These are phyloP conservation scores for Aspergillus eucalypticola DNA, from an alignment of 2,329 filamentous ascomycete species.

Conservation along the genomic window DNA sequence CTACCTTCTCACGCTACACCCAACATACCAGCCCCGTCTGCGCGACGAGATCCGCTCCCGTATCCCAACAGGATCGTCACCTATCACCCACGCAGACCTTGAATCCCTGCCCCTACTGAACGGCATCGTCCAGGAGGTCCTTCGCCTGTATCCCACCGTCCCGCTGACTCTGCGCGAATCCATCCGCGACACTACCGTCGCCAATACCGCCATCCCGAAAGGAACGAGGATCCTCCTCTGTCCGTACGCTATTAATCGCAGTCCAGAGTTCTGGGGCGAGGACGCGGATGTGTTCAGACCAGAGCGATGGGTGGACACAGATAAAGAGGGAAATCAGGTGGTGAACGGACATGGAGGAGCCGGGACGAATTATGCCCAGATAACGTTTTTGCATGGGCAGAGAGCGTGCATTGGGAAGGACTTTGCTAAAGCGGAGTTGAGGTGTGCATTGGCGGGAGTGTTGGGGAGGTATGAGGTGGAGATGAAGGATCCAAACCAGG, in stretches of 20 bases:
- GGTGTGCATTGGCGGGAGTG: conserved; percentile 42
- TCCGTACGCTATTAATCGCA: conserved; percentile 70
- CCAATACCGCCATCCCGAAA: conserved; percentile 65
- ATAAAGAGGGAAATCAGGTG: conserved; percentile 53
- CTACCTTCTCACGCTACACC: conserved; percentile 55
- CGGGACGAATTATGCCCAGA: conserved; percentile 40
- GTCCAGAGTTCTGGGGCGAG: conserved; percentile 69
- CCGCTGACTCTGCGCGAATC: conserved; percentile 43
- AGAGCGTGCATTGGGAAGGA: conserved; percentile 43
- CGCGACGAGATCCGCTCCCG: conserved; percentile 52
- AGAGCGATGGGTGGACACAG: conserved; percentile 67
- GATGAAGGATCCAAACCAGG: conserved; percentile 40
- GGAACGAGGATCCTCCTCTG: conserved; percentile 69
- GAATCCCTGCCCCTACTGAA: conserved; percentile 60
- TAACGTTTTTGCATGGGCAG: conserved; percentile 44
- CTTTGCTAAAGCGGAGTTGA: conserved; percentile 45
- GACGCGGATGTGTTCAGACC: conserved; percentile 74
- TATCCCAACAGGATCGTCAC: conserved; percentile 42
- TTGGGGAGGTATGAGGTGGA: conserved; percentile 38
- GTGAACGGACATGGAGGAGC: conserved; percentile 57
- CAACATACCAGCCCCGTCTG: conserved; percentile 50
- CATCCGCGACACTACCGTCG: conserved; percentile 54
- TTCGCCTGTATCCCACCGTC: conserved; percentile 51
- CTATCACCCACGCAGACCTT: conserved; percentile 45
- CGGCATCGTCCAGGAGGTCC: conserved; percentile 73